Conservation (phyloP, 2,329 filamentous ascomycete species). For the Trichoderma harzianum region DNA sequence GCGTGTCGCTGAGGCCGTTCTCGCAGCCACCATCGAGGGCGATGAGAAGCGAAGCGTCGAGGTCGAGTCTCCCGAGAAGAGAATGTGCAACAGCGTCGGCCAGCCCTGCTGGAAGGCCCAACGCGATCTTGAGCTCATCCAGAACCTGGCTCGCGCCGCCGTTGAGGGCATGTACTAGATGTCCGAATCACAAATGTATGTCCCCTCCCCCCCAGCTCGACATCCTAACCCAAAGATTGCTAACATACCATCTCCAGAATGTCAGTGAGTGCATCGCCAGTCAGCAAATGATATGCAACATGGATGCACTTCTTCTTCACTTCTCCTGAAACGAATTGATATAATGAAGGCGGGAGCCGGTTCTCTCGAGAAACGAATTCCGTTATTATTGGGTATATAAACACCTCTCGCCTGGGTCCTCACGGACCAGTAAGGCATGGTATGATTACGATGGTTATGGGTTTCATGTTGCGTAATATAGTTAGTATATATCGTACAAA, state of each 20-base stretch:
- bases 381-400: neutral
- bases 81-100: conserved; percentile 29
- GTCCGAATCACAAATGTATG: neutral
- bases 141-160: conserved; percentile 10
- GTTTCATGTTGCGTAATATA: conserved; percentile 7
- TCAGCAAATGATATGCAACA: neutral
- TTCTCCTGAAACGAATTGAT: neutral
- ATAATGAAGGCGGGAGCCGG: conserved; percentile 2
- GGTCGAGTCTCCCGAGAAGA: conserved; percentile 17
- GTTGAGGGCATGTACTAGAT: conserved; percentile 10
- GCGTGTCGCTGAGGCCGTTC: conserved; percentile 37
- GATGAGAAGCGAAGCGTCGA: conserved; percentile 30
- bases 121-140: conserved; percentile 22
- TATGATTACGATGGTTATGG: neutral
- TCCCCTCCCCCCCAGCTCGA: neutral
- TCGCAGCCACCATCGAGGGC: conserved; percentile 28
- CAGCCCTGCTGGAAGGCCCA: conserved; percentile 36
- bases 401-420: neutral
- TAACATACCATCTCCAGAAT: neutral
- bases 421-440: neutral
- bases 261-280: neutral
- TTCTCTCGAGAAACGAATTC: neutral
- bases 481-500: neutral
- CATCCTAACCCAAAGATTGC: neutral
- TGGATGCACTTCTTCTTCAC: conserved; percentile 1